Percentiles rank a stretch among this genome's conserved stretches.
Evolutionary conservation across 495 filamentous ascomycete species (phyloP).

Genomic region (Penicillium bialowiezense): DNA sequence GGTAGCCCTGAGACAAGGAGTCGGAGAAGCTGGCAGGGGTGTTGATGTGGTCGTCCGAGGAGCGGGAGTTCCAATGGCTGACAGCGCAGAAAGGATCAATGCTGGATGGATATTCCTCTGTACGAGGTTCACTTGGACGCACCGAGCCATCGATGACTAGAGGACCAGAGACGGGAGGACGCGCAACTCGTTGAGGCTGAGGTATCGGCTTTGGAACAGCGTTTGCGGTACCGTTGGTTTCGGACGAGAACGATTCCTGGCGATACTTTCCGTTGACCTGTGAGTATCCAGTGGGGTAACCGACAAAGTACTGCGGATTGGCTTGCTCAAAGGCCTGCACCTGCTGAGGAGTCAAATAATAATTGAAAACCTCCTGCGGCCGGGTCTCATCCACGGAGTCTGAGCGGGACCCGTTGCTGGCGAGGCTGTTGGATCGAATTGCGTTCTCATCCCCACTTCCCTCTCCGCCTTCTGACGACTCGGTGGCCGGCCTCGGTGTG

Average conservation of each 20-base stretch:
- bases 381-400: constrained; percentile 46
- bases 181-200: constrained; percentile 28
- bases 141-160: constrained; percentile 48
- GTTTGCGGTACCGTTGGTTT: constrained; percentile 22
- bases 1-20: constrained; percentile 39
- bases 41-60: constrained; percentile 43
- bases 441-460: constrained; percentile 41
- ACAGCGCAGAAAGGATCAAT: constrained; percentile 32
- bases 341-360: constrained; percentile 60
- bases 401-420: constrained; percentile 35
- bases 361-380: constrained; percentile 62
- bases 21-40: constrained; percentile 44
- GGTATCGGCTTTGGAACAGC: constrained; percentile 15
- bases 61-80: constrained; percentile 37
- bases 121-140: constrained; percentile 33
- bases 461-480: constrained; percentile 35
- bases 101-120: constrained; percentile 22
- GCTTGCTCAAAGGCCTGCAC: constrained; percentile 48
- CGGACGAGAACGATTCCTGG: constrained; percentile 30
- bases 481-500: constrained; percentile 29
- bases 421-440: constrained; percentile 40
- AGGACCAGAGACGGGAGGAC: constrained; percentile 23
- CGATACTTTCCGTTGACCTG: constrained; percentile 45
- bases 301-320: constrained; percentile 48
- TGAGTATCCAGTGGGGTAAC: constrained; percentile 44